A percentile compares a stretch with the other conserved stretches of the same genome.
Evolutionary conservation across 2,329 filamentous ascomycete genomes (phyloP).

Genomic region (Monosporascus sp.): DNA sequence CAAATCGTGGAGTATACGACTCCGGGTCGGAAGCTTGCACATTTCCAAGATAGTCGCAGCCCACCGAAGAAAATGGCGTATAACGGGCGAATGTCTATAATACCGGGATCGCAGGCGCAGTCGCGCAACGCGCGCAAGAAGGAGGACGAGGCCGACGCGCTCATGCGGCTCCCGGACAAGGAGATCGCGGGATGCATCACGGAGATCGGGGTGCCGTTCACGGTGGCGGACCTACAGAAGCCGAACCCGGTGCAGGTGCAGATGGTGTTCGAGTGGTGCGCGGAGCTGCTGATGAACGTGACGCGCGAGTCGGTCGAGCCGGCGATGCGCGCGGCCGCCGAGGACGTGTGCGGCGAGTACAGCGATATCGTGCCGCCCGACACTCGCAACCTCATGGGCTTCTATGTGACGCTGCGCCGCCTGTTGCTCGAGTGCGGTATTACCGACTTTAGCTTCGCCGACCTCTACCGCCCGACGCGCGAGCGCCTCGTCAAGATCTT

Average conservation of each 20-base stretch:
- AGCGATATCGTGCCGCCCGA: constrained; percentile 81
- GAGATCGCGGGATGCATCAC: constrained; percentile 97
- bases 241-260: constrained; percentile 93
- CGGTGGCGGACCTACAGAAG: constrained; percentile 80
- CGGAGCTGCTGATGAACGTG: constrained; percentile 86
- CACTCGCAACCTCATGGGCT: constrained; percentile 90
- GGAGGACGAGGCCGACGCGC: constrained; percentile 52
- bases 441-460: constrained; percentile 86
- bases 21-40: neutral
- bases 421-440: constrained; percentile 85
- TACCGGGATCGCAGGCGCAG: constrained; percentile 46
- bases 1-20: too few relatives aligned
- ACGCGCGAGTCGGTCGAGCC: constrained; percentile 91
- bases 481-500: constrained; percentile 91
- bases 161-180: constrained; percentile 56
- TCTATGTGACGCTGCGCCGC: constrained; percentile 77
- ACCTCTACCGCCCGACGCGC: constrained; percentile 86
- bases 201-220: constrained; percentile 90
- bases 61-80: constrained; percentile 43
- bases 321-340: constrained; percentile 86
- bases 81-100: constrained; percentile 56
- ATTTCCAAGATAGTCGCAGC: neutral
- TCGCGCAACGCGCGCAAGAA: constrained; percentile 48
- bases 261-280: constrained; percentile 97
- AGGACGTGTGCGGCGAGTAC: constrained; percentile 79